phyloP scores from a whole-genome alignment of 495 filamentous ascomycete genomes.

The Pyrenula massariospora region DNA sequence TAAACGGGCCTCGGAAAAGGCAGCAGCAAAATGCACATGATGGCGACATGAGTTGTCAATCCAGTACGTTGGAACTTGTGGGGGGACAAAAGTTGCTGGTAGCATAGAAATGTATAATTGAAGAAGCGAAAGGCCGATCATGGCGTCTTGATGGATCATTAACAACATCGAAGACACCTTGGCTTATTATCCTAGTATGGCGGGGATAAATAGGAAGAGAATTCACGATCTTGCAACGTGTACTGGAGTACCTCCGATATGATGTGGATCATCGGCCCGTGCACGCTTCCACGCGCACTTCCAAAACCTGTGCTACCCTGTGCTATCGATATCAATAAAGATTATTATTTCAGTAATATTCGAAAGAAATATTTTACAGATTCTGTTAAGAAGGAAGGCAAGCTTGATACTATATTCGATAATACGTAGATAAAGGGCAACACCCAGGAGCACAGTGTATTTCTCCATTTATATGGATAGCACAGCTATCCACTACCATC shows the following conservation, averaged over 20 bases:
- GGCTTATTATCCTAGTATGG: background rate
- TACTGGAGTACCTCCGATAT: background rate
- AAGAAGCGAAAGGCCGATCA: background rate
- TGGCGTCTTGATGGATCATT: background rate
- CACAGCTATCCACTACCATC: too few species aligned
- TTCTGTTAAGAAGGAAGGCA: too few species aligned
- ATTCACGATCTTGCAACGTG: background rate
- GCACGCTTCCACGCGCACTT: too few species aligned
- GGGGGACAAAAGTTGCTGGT: background rate
- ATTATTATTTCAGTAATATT: too few species aligned
- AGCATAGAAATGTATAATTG: background rate
- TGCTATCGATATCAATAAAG: too few species aligned
- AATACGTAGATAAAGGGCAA: too few species aligned
- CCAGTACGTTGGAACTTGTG: background rate
- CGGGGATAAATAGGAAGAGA: background rate
- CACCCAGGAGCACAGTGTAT: too few species aligned
- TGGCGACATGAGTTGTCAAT: background rate
- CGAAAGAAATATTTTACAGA: too few species aligned
- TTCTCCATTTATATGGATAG: too few species aligned
- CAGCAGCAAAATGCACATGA: background rate
- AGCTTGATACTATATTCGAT: too few species aligned
- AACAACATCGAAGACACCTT: background rate
- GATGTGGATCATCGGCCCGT: background rate
- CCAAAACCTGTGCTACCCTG: too few species aligned
- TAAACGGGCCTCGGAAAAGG: background rate